Evolutionary conservation across 306 rosid species (phyloP), one percentile per base, ranked within the genome.

Genomic region (Citrullus mucosospermus): DNA sequence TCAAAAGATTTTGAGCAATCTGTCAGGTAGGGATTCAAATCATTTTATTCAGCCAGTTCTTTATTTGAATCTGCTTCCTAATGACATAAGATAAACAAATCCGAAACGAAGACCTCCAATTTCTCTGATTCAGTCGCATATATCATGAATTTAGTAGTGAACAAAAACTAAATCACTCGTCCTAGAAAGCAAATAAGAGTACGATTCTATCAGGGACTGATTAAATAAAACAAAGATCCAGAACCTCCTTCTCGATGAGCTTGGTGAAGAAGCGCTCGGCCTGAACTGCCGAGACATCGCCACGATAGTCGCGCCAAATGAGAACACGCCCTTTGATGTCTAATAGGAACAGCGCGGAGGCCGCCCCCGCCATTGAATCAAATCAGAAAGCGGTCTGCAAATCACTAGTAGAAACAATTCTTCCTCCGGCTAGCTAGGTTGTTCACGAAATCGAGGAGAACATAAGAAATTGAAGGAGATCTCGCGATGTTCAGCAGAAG

Each of bases 241-340:
- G 59, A 80, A 91, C 97, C 96, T 92, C 99, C 86, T 91, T 92
- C 80, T 96, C 99, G 78, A 96, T 92, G 89, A 92, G 93, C 88
- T 96, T 96, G 85, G 97, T 86, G 91, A 96, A 96, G 91, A 96
- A 92, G 78, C 93, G 93, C 86, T 96, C 99, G 74, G 99, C 97
- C 82, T 92, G 97, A 61, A 83, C 86, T 61, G 99, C 88, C 34
- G 99, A 81, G 83, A 96, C 99, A 81, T 96, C 99, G 82, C 99
- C 99, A 16, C 99, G 99, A 81, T 91, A 96, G 80, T 96, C 98
- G 73, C 99, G 99, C 96, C 96, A 96, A 84, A 96, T 91, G 82
- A 96, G 96, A 83, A 96, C 97, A 85, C 98, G 99, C 84, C 99
- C 99, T 87, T 96, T 96, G 91, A 96, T 92, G 86, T 96, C 99